Conservation (phyloP, 306 rosid species). For the Cicer pinnatifidum region DNA sequence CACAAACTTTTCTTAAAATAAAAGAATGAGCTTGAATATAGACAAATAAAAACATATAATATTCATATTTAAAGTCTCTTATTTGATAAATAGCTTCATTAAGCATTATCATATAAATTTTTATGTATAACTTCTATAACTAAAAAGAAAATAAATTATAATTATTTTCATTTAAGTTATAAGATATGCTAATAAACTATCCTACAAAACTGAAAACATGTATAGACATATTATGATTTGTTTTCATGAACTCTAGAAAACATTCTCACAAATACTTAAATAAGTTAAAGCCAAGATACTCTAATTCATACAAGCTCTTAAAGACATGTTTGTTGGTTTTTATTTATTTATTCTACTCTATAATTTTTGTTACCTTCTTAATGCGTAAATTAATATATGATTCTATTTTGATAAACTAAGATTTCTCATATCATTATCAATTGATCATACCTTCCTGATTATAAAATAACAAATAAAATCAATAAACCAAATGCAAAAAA, state of each 20-base stretch:
- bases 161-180: not conserved
- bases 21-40: not conserved
- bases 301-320: no score
- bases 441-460: no score
- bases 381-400: no score
- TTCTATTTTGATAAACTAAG: no score
- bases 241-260: not conserved
- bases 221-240: not conserved
- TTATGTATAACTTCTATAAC: not conserved
- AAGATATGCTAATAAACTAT: not conserved
- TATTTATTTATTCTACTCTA: no score
- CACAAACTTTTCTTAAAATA: not conserved
- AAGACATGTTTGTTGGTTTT: no score
- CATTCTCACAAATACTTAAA: not conserved
- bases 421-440: no score
- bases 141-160: not conserved
- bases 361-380: no score
- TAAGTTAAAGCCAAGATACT: not conserved
- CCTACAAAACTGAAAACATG: not conserved
- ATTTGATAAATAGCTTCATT: not conserved
- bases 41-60: not conserved
- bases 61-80: not conserved
- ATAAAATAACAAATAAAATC: no score
- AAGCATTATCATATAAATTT: not conserved
- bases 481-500: no score